Percentiles rank a stretch among this genome's conserved stretches.
Conservation (phyloP, 371 early-diverging fungal genomes). For the Apophysomyces elegans region DNA sequence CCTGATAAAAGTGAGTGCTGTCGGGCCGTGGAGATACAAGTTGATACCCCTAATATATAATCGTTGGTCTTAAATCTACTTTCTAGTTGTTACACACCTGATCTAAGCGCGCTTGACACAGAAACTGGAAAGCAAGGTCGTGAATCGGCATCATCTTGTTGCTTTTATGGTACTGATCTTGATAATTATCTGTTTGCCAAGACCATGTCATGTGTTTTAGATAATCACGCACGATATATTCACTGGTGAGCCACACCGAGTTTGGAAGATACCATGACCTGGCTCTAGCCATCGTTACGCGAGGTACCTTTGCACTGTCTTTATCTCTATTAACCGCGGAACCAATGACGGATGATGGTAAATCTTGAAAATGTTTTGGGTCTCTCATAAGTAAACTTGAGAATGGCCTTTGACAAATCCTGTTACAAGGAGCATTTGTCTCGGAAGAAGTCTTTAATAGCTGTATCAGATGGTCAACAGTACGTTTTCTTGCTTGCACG, state of each 20-base stretch:
- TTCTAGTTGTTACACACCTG: slow-evolving; percentile 45
- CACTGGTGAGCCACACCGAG: slow-evolving; percentile 44
- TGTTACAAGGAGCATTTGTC: slow-evolving; percentile 29
- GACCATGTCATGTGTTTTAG: slow-evolving; percentile 67
- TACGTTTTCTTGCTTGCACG: slow-evolving; percentile 30
- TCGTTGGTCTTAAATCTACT: background rate
- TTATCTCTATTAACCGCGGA: background rate
- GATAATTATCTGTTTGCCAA: slow-evolving; percentile 63
- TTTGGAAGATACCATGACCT: slow-evolving; percentile 50
- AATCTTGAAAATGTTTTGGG: slow-evolving; percentile 36
- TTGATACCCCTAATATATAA: slow-evolving; percentile 35
- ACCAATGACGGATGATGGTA: background rate
- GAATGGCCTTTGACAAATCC: slow-evolving; percentile 55
- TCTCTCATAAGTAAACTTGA: slow-evolving; percentile 59
- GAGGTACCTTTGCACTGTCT: slow-evolving; percentile 1
- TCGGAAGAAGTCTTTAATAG: slow-evolving; percentile 19
- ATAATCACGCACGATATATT: slow-evolving; percentile 64
- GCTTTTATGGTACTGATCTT: slow-evolving; percentile 57
- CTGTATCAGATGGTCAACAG: slow-evolving; percentile 24
- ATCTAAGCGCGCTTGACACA: slow-evolving; percentile 72
- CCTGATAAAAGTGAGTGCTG: slow-evolving; percentile 73
- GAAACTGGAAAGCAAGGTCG: slow-evolving; percentile 72
- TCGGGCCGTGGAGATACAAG: slow-evolving; percentile 62
- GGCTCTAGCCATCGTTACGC: background rate
- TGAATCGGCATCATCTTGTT: slow-evolving; percentile 65